These are phyloP conservation scores for Acanthamoeba quina DNA, from an alignment of 208 protist species.

Conservation along the genomic window DNA sequence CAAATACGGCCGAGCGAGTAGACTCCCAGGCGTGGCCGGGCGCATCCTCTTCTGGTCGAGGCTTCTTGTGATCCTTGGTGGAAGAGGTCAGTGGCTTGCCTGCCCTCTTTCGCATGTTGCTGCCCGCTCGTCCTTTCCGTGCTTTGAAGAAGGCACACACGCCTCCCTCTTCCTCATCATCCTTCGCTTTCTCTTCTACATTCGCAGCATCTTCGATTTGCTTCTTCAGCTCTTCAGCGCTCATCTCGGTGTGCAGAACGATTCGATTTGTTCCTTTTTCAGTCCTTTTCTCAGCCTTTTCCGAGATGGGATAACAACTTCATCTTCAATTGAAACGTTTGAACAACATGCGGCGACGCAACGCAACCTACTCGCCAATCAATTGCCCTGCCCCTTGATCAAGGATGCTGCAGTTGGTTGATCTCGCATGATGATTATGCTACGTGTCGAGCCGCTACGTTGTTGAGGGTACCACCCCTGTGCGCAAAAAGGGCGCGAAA, in stretches of 20 bases:
- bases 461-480: no score
- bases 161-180: slow-evolving; percentile 23
- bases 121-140: neutral
- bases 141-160: slow-evolving; percentile 32
- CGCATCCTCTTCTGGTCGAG: neutral
- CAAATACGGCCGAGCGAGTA: neutral
- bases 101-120: slow-evolving; percentile 17
- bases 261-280: neutral
- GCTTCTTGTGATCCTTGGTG: slow-evolving; percentile 15
- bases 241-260: neutral
- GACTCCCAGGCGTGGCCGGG: neutral
- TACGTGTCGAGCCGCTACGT: no score
- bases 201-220: neutral
- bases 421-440: no score
- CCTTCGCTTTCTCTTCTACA: neutral
- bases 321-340: no score
- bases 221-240: neutral
- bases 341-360: no score
- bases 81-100: neutral
- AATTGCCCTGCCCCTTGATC: no score
- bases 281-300: no score
- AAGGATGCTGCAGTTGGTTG: no score
- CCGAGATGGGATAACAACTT: no score
- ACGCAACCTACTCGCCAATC: no score
- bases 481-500: no score